Percentiles rank a stretch among this genome's conserved stretches.
These are phyloP conservation scores for Colletotrichum sp. DNA, from an alignment of 2,329 filamentous ascomycete species.

Conservation along the genomic window DNA sequence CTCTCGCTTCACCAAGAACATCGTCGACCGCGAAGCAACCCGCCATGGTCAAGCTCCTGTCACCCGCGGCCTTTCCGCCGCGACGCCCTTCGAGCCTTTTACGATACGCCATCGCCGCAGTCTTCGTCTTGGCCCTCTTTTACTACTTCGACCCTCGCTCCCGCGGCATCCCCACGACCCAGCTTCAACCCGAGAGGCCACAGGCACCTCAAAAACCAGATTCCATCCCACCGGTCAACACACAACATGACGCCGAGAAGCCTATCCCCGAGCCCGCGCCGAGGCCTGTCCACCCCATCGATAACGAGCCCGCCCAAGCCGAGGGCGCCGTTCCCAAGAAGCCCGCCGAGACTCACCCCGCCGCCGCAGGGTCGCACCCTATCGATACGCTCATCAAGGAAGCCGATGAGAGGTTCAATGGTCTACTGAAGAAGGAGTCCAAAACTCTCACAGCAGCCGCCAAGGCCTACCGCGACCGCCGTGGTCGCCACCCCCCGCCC, in stretches of 20 bases:
- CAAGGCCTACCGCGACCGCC: conserved; percentile 46
- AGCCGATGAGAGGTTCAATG: conserved; percentile 42
- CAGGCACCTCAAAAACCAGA: conserved; percentile 19
- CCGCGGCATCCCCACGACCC: conserved; percentile 3
- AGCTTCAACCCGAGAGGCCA: background rate
- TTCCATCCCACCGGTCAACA: conserved; percentile 15
- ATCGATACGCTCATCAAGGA: conserved; percentile 49
- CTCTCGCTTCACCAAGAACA: background rate
- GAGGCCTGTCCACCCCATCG: background rate
- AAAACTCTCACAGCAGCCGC: conserved; percentile 49
- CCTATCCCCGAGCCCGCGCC: conserved; percentile 8
- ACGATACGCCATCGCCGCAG: conserved; percentile 66
- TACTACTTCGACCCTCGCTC: conserved; percentile 31
- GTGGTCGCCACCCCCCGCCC: conserved; percentile 55
- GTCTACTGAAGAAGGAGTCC: conserved; percentile 43
- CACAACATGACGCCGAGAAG: conserved; percentile 2
- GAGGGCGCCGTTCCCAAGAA: background rate
- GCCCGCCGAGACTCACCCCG: conserved; percentile 19
- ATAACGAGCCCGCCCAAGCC: background rate
- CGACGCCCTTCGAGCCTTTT: conserved; percentile 55
- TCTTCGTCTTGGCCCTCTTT: conserved; percentile 52
- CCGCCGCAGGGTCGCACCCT: conserved; percentile 36
- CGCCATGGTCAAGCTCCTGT: conserved; percentile 33
- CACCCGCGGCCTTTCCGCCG: conserved; percentile 43
- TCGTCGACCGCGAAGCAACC: background rate